These are phyloP conservation scores for Raddia guianensis DNA, from an alignment of 176 grass and related monocot species.

Conservation along the genomic window DNA sequence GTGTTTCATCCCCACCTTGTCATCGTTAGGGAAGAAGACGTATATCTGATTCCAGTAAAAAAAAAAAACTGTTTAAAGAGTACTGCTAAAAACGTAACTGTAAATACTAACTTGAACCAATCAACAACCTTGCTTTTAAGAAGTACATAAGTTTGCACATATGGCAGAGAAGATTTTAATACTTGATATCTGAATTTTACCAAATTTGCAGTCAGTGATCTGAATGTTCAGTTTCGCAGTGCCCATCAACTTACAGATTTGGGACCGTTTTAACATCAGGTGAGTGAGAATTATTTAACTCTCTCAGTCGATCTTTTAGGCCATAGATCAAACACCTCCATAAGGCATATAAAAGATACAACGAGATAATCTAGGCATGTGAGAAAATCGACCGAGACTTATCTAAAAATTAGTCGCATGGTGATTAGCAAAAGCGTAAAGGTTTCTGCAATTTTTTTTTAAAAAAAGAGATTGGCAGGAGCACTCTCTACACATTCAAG, in stretches of 20 bases:
- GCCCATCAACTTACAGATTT: background rate
- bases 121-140: background rate
- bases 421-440: no score
- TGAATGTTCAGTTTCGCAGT: background rate
- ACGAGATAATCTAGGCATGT: no score
- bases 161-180: background rate
- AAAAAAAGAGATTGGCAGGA: no score
- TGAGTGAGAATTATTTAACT: no score
- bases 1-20: conserved; percentile 98
- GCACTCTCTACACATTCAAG: no score
- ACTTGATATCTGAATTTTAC: background rate
- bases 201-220: background rate
- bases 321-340: no score
- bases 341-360: no score
- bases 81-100: background rate
- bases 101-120: background rate
- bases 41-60: conserved; percentile 66
- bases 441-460: no score
- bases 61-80: background rate
- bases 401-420: no score
- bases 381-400: no score
- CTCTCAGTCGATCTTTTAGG: no score
- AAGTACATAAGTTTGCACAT: background rate
- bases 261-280: no score
- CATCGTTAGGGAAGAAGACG: conserved; percentile 94